Evolutionary conservation across 148 eudicot species (phyloP).

Genomic region (Rhododendron mucronatum): DNA sequence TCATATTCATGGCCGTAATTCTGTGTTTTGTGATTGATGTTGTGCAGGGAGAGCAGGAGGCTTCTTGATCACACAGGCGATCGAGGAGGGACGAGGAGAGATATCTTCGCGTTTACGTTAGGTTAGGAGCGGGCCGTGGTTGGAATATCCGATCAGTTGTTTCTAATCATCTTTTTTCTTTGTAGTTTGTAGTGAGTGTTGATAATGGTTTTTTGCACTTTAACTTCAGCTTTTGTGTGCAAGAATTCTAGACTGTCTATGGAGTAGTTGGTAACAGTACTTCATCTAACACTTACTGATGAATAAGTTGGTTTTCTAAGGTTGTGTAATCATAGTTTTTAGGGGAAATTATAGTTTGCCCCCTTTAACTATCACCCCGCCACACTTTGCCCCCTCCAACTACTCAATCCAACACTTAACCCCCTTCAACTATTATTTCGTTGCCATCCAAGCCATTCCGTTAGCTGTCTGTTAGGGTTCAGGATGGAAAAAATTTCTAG

Average conservation of each 20-base stretch:
- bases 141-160: neutral
- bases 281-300: neutral
- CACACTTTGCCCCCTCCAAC: no score
- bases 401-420: no score
- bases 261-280: neutral
- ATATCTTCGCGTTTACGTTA: neutral
- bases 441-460: no score
- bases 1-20: neutral
- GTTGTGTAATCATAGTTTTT: neutral
- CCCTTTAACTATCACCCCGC: no score
- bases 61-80: neutral
- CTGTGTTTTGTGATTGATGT: neutral
- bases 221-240: neutral
- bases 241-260: neutral
- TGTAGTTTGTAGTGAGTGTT: neutral
- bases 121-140: neutral
- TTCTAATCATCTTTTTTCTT: neutral
- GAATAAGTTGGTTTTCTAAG: neutral
- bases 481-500: no score
- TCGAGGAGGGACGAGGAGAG: neutral
- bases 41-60: neutral
- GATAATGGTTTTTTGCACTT: neutral
- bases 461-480: no score
- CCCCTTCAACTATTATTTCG: no score
- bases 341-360: no score